Percentiles rank a stretch among this genome's conserved stretches.
Conservation (phyloP, 768 basidiomycete species). For the Tephrocybe sp. region DNA sequence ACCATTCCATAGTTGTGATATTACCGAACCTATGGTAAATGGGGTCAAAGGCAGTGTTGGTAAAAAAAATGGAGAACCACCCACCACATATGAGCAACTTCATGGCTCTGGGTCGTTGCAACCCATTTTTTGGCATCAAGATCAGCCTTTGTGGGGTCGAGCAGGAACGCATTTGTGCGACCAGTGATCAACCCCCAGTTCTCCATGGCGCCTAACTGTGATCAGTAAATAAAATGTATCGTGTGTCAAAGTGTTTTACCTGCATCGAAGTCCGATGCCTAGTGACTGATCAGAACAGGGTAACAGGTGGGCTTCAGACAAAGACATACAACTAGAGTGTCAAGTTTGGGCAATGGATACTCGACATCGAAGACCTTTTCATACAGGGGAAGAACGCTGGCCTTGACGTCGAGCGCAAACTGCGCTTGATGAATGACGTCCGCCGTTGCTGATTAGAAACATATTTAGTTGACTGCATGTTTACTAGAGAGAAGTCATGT, state of each 20-base stretch:
- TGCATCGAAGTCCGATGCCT: conserved; percentile 86
- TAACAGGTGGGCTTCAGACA: background rate
- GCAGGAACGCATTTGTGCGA: conserved; percentile 74
- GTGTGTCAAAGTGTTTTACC: conserved; percentile 33
- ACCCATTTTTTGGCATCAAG: conserved; percentile 76
- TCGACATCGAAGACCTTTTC: conserved; percentile 91
- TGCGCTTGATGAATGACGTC: conserved; percentile 82
- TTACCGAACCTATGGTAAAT: conserved; percentile 72
- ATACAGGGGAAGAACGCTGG: conserved; percentile 79
- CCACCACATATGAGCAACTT: conserved; percentile 82
- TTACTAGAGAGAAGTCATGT: conserved; percentile 17
- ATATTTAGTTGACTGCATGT: background rate
- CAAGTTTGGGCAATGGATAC: conserved; percentile 91
- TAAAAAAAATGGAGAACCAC: conserved; percentile 9
- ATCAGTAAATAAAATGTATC: conserved; percentile 9
- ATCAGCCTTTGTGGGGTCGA: conserved; percentile 75
- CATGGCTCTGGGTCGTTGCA: conserved; percentile 77
- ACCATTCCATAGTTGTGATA: conserved; percentile 93
- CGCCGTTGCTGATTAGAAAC: conserved; percentile 54
- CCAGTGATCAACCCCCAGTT: conserved; percentile 95
- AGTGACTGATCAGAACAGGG: background rate
- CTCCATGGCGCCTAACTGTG: conserved; percentile 72
- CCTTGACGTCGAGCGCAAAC: conserved; percentile 87
- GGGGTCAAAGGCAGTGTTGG: background rate
- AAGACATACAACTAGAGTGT: conserved; percentile 74